phyloP scores from a whole-genome alignment of 2,329 filamentous ascomycete genomes.

The Sporothrix inflata region DNA sequence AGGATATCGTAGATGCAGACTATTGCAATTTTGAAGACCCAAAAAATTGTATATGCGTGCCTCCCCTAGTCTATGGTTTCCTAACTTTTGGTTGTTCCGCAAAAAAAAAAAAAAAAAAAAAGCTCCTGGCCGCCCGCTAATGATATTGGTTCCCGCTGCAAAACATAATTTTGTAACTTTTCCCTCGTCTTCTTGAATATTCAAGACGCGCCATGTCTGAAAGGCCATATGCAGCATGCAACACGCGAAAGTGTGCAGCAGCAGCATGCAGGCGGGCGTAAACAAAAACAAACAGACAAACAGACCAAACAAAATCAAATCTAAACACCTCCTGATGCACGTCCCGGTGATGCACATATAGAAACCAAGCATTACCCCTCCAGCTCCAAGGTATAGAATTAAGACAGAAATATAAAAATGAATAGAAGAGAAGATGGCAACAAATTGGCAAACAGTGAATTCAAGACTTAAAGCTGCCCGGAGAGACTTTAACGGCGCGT shows the following conservation, averaged over 20 bases:
- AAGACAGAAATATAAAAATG: neutral
- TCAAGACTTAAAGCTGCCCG: neutral
- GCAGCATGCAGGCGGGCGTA: neutral
- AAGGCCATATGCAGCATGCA: neutral
- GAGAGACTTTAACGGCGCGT: slow-evolving; percentile 17
- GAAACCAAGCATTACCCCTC: neutral
- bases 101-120: neutral
- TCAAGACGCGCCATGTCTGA: neutral
- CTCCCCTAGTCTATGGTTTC: slow-evolving; percentile 12
- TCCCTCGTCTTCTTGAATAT: neutral
- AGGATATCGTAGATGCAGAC: no score
- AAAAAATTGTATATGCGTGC: neutral
- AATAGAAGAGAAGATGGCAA: neutral
- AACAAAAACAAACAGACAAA: neutral
- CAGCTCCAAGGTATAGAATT: neutral
- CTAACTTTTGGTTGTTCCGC: neutral
- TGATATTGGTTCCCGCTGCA: slow-evolving; percentile 22
- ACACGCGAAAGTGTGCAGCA: neutral
- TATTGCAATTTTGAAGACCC: no score
- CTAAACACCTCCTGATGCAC: neutral
- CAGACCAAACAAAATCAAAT: neutral
- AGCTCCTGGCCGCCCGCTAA: slow-evolving; percentile 3
- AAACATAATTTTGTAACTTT: neutral
- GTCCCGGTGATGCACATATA: neutral
- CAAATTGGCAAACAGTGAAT: neutral